Percentiles rank a stretch among this genome's conserved stretches.
Evolutionary conservation across 2,329 filamentous ascomycete genomes (phyloP).

Genomic region (Zelopaecilomyces penicillatus): DNA sequence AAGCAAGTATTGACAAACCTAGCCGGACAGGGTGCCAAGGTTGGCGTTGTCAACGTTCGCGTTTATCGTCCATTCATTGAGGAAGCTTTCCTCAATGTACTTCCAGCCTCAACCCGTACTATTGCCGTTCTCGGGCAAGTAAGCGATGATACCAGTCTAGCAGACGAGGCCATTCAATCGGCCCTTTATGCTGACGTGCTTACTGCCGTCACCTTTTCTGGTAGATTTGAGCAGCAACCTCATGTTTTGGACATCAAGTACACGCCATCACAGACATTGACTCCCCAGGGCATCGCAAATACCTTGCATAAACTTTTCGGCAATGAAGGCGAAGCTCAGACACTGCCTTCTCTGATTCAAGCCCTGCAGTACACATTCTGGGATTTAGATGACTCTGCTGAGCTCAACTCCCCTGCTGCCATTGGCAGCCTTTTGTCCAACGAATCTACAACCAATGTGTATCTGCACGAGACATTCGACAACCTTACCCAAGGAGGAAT

Average conservation of each 20-base stretch:
- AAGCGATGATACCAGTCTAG: constrained; percentile 59
- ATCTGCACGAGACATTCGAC: constrained; percentile 54
- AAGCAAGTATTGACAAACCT: constrained; percentile 71
- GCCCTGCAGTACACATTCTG: constrained; percentile 88
- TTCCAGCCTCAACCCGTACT: constrained; percentile 67
- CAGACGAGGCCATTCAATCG: constrained; percentile 72
- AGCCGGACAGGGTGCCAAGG: constrained; percentile 61
- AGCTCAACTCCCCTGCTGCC: constrained; percentile 54
- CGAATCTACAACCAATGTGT: constrained; percentile 58
- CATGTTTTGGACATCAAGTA: constrained; percentile 83
- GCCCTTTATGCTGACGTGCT: constrained; percentile 86
- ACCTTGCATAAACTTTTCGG: constrained; percentile 41
- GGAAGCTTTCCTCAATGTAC: constrained; percentile 76
- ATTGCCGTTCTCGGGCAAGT: constrained; percentile 90
- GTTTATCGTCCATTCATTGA: constrained; percentile 94
- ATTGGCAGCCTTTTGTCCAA: constrained; percentile 57
- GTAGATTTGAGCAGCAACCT: constrained; percentile 53
- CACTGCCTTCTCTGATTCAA: constrained; percentile 38
- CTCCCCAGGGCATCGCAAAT: constrained; percentile 44
- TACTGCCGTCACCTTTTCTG: constrained; percentile 72
- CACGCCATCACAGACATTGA: constrained; percentile 54
- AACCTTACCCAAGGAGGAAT: constrained; percentile 67
- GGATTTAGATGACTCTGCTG: constrained; percentile 70
- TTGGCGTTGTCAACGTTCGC: constrained; percentile 85
- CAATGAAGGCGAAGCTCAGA: constrained; percentile 45